Percentiles rank a stretch among this genome's conserved stretches.
These are phyloP conservation scores for Leccinum subrobustum DNA, from an alignment of 1,284 basidiomycete species.

Conservation along the genomic window DNA sequence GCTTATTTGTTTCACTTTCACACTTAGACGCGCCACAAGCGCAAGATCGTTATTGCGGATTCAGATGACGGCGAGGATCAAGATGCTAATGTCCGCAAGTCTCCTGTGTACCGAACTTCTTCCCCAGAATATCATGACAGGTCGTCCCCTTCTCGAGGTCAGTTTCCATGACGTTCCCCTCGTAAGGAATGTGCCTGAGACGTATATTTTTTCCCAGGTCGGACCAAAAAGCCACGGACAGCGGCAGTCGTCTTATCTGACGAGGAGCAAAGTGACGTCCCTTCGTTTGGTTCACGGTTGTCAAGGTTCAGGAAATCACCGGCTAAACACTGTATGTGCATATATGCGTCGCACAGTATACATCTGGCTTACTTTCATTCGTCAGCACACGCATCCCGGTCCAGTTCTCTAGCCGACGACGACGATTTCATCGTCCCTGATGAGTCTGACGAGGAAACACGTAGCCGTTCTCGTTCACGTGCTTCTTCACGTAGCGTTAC, in stretches of 20 bases:
- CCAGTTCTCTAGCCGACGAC: constrained; percentile 45
- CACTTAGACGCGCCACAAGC: constrained; percentile 47
- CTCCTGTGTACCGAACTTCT: constrained; percentile 25
- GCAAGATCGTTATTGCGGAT: constrained; percentile 66
- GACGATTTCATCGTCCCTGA: constrained; percentile 68
- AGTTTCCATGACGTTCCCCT: constrained; percentile 22
- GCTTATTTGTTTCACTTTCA: not conserved
- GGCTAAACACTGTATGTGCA: constrained; percentile 45
- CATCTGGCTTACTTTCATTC: constrained; percentile 4
- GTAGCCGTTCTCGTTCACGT: constrained; percentile 41
- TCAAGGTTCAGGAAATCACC: constrained; percentile 67
- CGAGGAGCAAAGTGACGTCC: constrained; percentile 41
- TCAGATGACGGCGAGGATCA: constrained; percentile 66
- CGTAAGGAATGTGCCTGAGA: constrained; percentile 14
- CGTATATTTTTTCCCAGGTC: constrained; percentile 25
- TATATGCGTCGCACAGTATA: not conserved
- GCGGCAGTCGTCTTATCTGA: constrained; percentile 38
- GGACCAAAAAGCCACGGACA: constrained; percentile 55
- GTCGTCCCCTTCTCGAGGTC: constrained; percentile 30
- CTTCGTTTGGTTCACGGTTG: constrained; percentile 56
- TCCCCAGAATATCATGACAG: constrained; percentile 25
- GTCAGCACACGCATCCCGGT: constrained; percentile 36
- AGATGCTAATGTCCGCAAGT: constrained; percentile 12
- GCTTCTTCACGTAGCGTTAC: constrained; percentile 39
- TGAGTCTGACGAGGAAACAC: constrained; percentile 52